Evolutionary conservation across 768 basidiomycete genomes (phyloP).

Genomic region (Neoboletus subvelutipes): DNA sequence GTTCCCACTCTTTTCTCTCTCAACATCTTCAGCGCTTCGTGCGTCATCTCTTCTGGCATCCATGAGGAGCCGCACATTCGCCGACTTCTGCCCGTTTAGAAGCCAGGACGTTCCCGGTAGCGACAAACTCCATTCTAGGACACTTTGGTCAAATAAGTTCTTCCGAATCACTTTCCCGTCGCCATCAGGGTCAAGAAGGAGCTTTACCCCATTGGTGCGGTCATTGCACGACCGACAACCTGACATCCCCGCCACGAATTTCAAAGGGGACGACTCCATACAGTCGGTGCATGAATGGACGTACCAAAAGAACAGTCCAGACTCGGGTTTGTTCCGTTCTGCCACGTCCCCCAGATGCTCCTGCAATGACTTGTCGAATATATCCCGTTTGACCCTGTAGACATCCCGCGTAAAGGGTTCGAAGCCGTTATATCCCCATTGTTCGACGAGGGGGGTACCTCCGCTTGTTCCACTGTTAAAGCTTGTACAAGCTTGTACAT

Average conservation of each 20-base stretch:
- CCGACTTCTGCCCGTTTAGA: conserved; percentile 60
- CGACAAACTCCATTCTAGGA: conserved; percentile 74
- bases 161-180: conserved; percentile 57
- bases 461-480: conserved; percentile 55
- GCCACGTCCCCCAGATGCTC: conserved; percentile 71
- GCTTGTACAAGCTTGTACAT: conserved; percentile 48
- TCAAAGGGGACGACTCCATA: conserved; percentile 2
- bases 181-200: conserved; percentile 39
- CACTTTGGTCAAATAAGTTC: conserved; percentile 64
- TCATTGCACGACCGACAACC: neutral
- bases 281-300: conserved; percentile 22
- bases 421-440: conserved; percentile 76
- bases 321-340: conserved; percentile 61
- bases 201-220: conserved; percentile 53
- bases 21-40: conserved; percentile 64
- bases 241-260: conserved; percentile 1
- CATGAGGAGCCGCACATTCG: conserved; percentile 66
- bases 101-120: conserved; percentile 76
- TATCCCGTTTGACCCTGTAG: conserved; percentile 64
- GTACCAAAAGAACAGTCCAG: conserved; percentile 85
- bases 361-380: conserved; percentile 68
- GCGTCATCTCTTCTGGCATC: conserved; percentile 64
- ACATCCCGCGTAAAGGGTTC: conserved; percentile 59
- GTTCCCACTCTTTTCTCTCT: conserved; percentile 4
- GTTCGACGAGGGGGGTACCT: conserved; percentile 49